These are phyloP conservation scores for Aspergillus pseudoterreus DNA, from an alignment of 2,329 filamentous ascomycete species.

Conservation along the genomic window DNA sequence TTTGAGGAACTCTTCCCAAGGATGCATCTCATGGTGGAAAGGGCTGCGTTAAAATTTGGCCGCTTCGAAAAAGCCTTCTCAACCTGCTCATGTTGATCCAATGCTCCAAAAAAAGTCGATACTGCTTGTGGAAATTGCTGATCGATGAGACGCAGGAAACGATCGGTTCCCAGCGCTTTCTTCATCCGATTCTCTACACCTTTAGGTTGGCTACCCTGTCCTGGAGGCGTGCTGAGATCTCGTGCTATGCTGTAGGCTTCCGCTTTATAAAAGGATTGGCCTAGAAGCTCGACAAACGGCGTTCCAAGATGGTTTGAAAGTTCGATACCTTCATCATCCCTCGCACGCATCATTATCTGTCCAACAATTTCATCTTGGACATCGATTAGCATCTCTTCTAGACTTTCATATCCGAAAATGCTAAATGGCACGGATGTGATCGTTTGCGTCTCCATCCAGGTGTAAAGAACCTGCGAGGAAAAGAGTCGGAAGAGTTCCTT, in stretches of 20 bases:
- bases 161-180: constrained; percentile 64
- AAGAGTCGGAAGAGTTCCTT: constrained; percentile 77
- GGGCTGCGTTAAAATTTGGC: constrained; percentile 57
- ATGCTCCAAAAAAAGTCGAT: constrained; percentile 68
- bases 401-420: constrained; percentile 74
- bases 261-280: constrained; percentile 68
- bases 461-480: constrained; percentile 82
- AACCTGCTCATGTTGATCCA: constrained; percentile 72
- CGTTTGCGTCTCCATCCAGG: constrained; percentile 70
- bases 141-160: constrained; percentile 61
- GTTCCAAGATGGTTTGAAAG: constrained; percentile 58
- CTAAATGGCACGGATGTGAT: constrained; percentile 73
- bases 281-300: constrained; percentile 57
- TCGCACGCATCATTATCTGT: constrained; percentile 76
- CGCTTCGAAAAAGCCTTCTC: constrained; percentile 64
- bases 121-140: constrained; percentile 73
- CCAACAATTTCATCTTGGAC: constrained; percentile 75
- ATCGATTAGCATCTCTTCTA: constrained; percentile 66
- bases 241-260: constrained; percentile 81
- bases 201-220: constrained; percentile 44
- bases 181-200: constrained; percentile 64
- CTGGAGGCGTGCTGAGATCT: constrained; percentile 56
- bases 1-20: constrained; percentile 64
- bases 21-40: constrained; percentile 65
- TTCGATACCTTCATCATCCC: constrained; percentile 59